Evolutionary conservation across 2,329 filamentous ascomycete species (phyloP), one percentile per base, ranked within the genome.

Genomic region (Elsinoe necatrix): DNA sequence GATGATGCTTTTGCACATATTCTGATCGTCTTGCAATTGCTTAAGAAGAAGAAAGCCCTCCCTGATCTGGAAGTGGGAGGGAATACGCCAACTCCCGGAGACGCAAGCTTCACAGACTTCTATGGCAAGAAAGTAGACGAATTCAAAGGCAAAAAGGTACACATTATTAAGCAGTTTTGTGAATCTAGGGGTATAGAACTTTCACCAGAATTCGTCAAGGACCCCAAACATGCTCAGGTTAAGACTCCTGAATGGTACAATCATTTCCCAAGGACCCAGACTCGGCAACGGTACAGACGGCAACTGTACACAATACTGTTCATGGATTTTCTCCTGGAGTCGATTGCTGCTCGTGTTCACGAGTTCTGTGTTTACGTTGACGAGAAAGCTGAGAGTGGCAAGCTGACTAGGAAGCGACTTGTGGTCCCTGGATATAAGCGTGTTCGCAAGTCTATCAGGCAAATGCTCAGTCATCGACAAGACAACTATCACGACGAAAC

Each of bases 251-350:
- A 65, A 2, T 68, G 69, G 68, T 59, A 61, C 25, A 39, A 48
- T 16, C 52, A 34, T 6, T 56, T 57, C 7, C 50, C 48, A 60
- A 65, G 27, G 41, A 61, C 16, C 25, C 61, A 18, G 9, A 58
- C 18, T 48, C 21, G 61, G 65, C 60, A 70, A 74, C 74, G 75
- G 9, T 80, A 83, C 56, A 82, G 86, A 61, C 75, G 81, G 9
- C 85, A 89, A 63, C 73, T 91, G 0, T 89, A 86, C 66, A 71
- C 88, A 2, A 75, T 87, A 27, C 75, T 89, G 2, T 82, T 81
- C 61, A 81, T 90, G 70, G 84, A 90, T 63, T 86, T 86, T 64
- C 72, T 90, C 5, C 72, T 85, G 1, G 77, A 77, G 62, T 78
- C 76, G 0, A 74, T 82, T 0, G 82, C 81, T 12, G 74, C 79